Evolutionary conservation across 371 early-diverging fungal genomes (phyloP).

Genomic region (Batrachochytrium dendrobatidis): DNA sequence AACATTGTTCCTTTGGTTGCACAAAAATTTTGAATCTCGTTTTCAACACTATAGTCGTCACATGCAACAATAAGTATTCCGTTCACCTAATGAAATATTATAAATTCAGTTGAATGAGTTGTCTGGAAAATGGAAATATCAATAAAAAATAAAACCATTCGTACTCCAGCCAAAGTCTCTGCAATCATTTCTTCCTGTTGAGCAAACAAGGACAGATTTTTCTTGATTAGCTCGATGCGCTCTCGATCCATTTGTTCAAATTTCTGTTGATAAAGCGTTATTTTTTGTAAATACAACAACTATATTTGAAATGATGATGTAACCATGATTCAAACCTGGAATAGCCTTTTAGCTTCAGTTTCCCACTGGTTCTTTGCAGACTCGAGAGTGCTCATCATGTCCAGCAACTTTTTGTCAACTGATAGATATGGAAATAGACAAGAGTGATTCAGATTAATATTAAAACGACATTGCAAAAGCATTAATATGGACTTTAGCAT

Average conservation of each 20-base stretch:
- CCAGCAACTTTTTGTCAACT: slow-evolving; percentile 16
- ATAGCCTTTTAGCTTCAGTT: slow-evolving; percentile 11
- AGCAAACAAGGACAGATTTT: not conserved
- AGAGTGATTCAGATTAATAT: not conserved
- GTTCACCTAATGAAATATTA: not conserved
- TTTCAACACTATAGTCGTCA: slow-evolving; percentile 12
- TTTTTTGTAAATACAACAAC: too few relatives aligned
- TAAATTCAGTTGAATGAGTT: too few relatives aligned
- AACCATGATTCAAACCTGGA: slow-evolving; percentile 11
- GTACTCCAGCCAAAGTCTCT: not conserved
- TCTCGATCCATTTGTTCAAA: not conserved
- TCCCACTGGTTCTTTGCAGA: slow-evolving; percentile 13
- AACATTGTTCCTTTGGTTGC: slow-evolving; percentile 14
- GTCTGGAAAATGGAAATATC: too few relatives aligned
- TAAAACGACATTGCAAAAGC: not conserved
- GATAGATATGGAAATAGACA: not conserved
- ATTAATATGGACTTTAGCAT: slow-evolving; percentile 7
- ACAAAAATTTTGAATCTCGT: slow-evolving; percentile 16
- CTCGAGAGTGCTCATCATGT: slow-evolving; percentile 12
- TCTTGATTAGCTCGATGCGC: not conserved
- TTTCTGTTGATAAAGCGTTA: not conserved
- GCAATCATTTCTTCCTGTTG: not conserved
- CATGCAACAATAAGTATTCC: slow-evolving; percentile 5
- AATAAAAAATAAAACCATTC: not conserved
- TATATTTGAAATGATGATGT: too few relatives aligned